Conservation (phyloP, 768 basidiomycete genomes). For the Collybia sp. region DNA sequence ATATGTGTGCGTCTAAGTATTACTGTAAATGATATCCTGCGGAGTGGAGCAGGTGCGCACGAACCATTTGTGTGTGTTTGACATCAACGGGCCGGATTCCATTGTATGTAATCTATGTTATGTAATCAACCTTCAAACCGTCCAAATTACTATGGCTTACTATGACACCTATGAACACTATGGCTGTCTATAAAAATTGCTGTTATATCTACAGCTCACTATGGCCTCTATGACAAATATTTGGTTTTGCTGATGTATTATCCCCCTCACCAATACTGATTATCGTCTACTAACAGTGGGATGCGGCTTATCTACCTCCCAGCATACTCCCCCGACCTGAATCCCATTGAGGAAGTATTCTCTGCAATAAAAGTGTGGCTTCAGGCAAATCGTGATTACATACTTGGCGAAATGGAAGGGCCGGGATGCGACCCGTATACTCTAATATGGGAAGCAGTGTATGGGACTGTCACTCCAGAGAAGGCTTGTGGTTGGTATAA, state of each 20-base stretch:
- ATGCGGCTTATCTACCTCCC: constrained; percentile 22
- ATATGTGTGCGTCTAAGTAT: too few species aligned
- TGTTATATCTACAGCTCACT: too few species aligned
- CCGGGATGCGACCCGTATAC: constrained; percentile 11
- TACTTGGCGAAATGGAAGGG: constrained; percentile 9
- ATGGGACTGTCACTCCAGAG: constrained; percentile 13
- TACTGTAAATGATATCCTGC: too few species aligned
- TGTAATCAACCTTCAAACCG: too few species aligned
- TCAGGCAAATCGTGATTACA: constrained; percentile 14
- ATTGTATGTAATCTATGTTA: constrained; percentile 9
- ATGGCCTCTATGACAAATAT: too few species aligned
- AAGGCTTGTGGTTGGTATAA: constrained; percentile 22
- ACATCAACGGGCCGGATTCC: too few species aligned
- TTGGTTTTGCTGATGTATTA: too few species aligned
- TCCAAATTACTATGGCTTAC: too few species aligned
- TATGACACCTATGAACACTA: too few species aligned
- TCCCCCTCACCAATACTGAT: neutral
- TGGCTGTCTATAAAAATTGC: too few species aligned
- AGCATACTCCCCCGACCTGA: constrained; percentile 30
- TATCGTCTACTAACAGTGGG: constrained; percentile 7
- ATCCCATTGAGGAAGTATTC: constrained; percentile 29
- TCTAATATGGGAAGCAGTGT: constrained; percentile 21
- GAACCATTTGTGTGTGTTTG: too few species aligned
- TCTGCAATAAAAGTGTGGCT: constrained; percentile 16
- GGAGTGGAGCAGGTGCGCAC: too few species aligned